phyloP scores from a whole-genome alignment of 2,329 filamentous ascomycete species.

The Parafenestella ontariensis region DNA sequence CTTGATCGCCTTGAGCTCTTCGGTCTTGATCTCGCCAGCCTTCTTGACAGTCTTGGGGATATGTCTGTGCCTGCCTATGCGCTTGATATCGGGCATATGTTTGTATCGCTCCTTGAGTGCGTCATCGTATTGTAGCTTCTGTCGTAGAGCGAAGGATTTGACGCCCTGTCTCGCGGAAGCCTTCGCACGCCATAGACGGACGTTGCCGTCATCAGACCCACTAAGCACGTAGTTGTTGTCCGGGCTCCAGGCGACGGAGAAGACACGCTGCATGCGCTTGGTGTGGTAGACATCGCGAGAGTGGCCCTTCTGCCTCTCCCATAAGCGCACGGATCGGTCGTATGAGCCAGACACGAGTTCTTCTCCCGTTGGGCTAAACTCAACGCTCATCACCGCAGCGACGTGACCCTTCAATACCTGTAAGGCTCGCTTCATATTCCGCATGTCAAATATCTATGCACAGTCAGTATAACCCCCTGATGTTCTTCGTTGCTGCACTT shows the following conservation, averaged over 20 bases:
- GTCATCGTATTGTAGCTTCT: constrained; percentile 90
- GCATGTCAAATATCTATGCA: constrained; percentile 80
- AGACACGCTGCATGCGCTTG: constrained; percentile 96
- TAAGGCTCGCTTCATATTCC: constrained; percentile 83
- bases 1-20: constrained; percentile 88
- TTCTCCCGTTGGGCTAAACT: constrained; percentile 93
- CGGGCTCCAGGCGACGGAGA: constrained; percentile 82
- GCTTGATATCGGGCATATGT: constrained; percentile 94
- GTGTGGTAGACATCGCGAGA: constrained; percentile 96
- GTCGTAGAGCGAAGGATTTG: constrained; percentile 82
- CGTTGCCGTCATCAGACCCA: constrained; percentile 92
- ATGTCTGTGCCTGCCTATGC: constrained; percentile 91
- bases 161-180: constrained; percentile 84
- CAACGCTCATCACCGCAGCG: constrained; percentile 92
- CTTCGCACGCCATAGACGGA: constrained; percentile 86
- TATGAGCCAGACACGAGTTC: constrained; percentile 91
- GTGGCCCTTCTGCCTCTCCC: constrained; percentile 80
- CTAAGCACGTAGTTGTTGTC: constrained; percentile 90
- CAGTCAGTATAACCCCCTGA: constrained; percentile 6
- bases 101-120: constrained; percentile 82
- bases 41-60: constrained; percentile 94
- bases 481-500: not conserved
- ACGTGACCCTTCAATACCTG: constrained; percentile 93
- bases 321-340: constrained; percentile 86
- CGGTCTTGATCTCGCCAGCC: constrained; percentile 90